Evolutionary conservation across 1,284 basidiomycete genomes (phyloP), one percentile per base, ranked within the genome.

Genomic region (Pyrrhoderma noxium): DNA sequence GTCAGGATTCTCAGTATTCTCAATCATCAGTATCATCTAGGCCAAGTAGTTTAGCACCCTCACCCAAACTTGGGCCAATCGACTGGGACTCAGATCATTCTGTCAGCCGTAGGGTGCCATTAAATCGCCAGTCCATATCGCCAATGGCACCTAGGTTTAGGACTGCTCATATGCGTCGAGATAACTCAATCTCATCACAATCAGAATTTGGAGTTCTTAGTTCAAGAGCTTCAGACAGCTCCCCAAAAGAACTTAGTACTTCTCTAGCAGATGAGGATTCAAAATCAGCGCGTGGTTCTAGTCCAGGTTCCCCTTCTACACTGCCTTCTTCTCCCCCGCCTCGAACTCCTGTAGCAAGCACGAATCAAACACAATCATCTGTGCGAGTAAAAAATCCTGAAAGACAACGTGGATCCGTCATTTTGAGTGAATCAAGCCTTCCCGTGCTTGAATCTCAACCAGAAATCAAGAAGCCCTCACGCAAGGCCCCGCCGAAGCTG

Each of bases 71-170:
- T 11, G 76, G 77, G 34, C 68, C 69, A 36, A 74, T 72, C 19
- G 79, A 77, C 40, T 68, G 70, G 58, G 81, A 82, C 22, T 79
- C 79, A 1, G 83, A 83, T 52, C 60, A 66, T 8, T 67, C 60
- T 35, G 61, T 67, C 8, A 82, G 82, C 61, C 70, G 83, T 50
- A 66, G 73, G 45, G 73, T 89, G 9, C 74, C 76, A 19, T 60
- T 89, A 25, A 82, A 82, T 60, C 76, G 82, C n/a, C 72, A 73
- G 55, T 77, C 80, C 8, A 63, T 84, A 5, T 87, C 84, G 3
- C 83, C 85, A 1, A 82, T 86, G 80, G 81, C 82, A n/a, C 70
- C 79, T 37, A 67, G 66, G 13, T 77, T 72, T 56, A 70, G 73
- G 48, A 61, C 59, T 42, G 60, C 53, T 14, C 62, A 45, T 13